These are phyloP conservation scores for Leucaena leucocephala DNA, from an alignment of 306 rosid genomes.

Conservation along the genomic window DNA sequence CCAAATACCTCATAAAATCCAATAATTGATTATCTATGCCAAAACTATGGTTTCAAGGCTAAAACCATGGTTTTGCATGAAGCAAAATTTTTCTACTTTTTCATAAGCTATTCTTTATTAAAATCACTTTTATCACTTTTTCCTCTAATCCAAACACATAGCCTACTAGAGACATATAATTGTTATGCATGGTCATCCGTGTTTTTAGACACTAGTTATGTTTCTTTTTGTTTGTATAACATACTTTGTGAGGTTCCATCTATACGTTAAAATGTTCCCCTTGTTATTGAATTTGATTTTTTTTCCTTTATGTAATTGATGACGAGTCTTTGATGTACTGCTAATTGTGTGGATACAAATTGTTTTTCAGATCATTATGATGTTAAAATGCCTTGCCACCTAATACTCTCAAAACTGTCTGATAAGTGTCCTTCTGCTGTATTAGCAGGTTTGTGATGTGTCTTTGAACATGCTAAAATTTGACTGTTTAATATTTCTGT, in stretches of 20 bases:
- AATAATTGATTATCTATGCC: no score
- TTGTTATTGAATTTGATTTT: conserved; percentile 9
- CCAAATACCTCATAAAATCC: no score
- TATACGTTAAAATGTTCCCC: background rate
- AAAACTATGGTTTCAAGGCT: no score
- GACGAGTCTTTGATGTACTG: background rate
- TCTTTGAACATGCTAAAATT: conserved; percentile 23
- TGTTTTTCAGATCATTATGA: conserved; percentile 85
- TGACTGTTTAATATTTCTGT: conserved; percentile 7
- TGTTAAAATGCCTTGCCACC: conserved; percentile 99
- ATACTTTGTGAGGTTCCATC: conserved; percentile 20
- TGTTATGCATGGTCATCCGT: background rate
- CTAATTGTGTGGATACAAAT: background rate
- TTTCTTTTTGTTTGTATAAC: conserved; percentile 5
- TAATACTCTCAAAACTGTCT: conserved; percentile 92
- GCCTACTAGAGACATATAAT: no score
- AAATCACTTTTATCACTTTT: no score
- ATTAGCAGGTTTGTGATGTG: conserved; percentile 72
- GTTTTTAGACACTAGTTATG: background rate
- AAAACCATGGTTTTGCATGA: no score
- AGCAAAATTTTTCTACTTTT: no score
- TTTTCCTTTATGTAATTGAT: background rate
- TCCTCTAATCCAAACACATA: no score
- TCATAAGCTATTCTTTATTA: no score
- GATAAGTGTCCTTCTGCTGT: conserved; percentile 98